Evolutionary conservation across 2,329 filamentous ascomycete species (phyloP), one percentile per base, ranked within the genome.

Genomic region (Colletotrichum tofieldiae): DNA sequence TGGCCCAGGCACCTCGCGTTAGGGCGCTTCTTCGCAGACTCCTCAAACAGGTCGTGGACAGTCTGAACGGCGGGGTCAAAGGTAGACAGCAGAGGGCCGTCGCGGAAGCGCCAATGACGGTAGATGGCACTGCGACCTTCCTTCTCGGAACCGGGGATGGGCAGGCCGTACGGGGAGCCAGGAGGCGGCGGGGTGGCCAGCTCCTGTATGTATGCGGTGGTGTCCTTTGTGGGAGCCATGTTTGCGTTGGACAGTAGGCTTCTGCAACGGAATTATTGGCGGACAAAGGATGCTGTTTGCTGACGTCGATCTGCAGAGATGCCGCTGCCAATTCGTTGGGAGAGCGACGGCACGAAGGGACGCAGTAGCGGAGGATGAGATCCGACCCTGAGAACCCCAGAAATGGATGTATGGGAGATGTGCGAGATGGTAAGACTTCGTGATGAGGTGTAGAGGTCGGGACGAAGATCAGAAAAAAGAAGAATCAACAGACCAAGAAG

Each of bases 21-120:
- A 58, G 93, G 90, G 67, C 86, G 86, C 78, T 87, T 88, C 75
- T 87, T 88, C 68, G 88, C 91, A 75, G 91, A 84, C 35, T 86
- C 83, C 81, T 97, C 94, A 79, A 98, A 97, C 65, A 93, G 86
- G 74, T 98, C 94, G 85, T 97, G 93, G 35, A 91, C 87, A 18
- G 94, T 97, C 73, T 86, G 87, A 63, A 92, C 84, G 62, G 90
- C 82, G 23, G 94, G 93, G 79, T 96, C 93, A 75, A 93, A 85
- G 7, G 93, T 92, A 78, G 89, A 87, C 52, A 97, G 83, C 68
- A 97, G 86, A 55, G 90, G 89, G 71, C 89, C 90, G 82, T 97
- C 92, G 70, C 88, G 87, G 79, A 92, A 92, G 75, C 90, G 90
- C 90, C 92, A 97, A 82, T 98, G 93, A 73, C 96, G 91, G 84